Percentiles rank a stretch among this genome's conserved stretches.
Evolutionary conservation across 2,329 filamentous ascomycete species (phyloP).

Genomic region (Thielaviopsis ethacetica): DNA sequence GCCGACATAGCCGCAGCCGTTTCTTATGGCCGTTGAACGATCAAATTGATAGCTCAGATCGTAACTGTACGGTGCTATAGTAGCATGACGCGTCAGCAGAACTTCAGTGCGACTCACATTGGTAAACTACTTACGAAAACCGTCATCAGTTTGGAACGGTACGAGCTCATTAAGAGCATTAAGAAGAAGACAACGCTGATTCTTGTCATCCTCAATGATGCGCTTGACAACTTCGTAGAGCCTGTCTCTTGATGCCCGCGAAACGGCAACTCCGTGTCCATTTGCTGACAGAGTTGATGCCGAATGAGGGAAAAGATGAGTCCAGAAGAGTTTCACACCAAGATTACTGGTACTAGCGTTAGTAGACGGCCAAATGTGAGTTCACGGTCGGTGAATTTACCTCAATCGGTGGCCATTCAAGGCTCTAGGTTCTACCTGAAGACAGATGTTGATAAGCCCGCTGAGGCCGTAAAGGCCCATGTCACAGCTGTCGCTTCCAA

Average conservation of each 20-base stretch:
- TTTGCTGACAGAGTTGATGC: background rate
- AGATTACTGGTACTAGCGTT: background rate
- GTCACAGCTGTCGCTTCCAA: background rate
- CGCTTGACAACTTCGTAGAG: background rate
- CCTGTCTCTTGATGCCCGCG: background rate
- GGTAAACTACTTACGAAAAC: background rate
- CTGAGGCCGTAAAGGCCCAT: background rate
- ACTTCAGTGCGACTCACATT: background rate
- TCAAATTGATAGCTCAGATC: conserved; percentile 48
- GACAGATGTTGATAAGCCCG: background rate
- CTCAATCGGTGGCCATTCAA: background rate
- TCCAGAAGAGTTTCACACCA: background rate
- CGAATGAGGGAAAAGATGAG: background rate
- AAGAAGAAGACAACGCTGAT: background rate
- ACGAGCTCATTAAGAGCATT: background rate
- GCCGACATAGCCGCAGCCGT: conserved; percentile 69
- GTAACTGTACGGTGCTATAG: conserved; percentile 37
- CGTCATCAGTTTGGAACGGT: background rate
- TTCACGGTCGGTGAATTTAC: background rate
- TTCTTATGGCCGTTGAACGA: conserved; percentile 50
- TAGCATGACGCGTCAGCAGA: background rate
- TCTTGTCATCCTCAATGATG: background rate
- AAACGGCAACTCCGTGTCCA: background rate
- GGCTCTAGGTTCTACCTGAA: background rate
- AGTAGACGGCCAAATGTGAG: background rate